Evolutionary conservation across 257 asterid species (phyloP).

Genomic region (Nicotiana knightiana): DNA sequence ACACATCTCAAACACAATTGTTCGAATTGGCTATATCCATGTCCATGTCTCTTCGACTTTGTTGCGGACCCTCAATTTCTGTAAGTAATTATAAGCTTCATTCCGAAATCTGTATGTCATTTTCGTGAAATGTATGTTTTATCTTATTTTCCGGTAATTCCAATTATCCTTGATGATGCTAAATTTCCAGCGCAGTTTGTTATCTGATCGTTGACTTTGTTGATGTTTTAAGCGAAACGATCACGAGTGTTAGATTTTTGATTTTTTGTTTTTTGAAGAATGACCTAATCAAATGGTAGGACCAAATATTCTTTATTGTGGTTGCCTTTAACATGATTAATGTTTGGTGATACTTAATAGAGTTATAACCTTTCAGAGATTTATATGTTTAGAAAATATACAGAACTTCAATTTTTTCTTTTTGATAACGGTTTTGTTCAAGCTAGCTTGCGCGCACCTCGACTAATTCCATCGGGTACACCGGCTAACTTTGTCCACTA

Average conservation of each 20-base stretch:
- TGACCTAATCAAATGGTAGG: background rate
- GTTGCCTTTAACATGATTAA: background rate
- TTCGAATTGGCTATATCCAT: background rate
- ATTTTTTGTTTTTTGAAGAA: background rate
- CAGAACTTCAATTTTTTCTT: too few relatives aligned
- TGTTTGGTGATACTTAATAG: background rate
- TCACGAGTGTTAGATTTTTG: background rate
- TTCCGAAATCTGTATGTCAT: background rate
- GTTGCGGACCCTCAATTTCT: slow-evolving; percentile 27
- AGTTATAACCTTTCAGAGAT: background rate
- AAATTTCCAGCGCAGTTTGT: background rate
- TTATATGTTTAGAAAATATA: too few relatives aligned
- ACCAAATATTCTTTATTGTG: background rate
- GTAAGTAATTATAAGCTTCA: slow-evolving; percentile 23
- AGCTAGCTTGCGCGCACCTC: too few relatives aligned
- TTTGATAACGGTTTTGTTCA: too few relatives aligned
- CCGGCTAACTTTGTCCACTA: too few relatives aligned
- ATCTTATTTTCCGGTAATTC: background rate
- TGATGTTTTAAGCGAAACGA: background rate
- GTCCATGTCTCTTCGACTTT: slow-evolving; percentile 14
- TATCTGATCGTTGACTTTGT: background rate
- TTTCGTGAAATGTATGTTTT: background rate
- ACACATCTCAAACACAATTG: background rate
- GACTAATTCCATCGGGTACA: too few relatives aligned
- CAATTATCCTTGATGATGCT: background rate